Base-by-base conservation (phyloP, 1,284 basidiomycete genomes). In the Amylostereum areolatum region DNA sequence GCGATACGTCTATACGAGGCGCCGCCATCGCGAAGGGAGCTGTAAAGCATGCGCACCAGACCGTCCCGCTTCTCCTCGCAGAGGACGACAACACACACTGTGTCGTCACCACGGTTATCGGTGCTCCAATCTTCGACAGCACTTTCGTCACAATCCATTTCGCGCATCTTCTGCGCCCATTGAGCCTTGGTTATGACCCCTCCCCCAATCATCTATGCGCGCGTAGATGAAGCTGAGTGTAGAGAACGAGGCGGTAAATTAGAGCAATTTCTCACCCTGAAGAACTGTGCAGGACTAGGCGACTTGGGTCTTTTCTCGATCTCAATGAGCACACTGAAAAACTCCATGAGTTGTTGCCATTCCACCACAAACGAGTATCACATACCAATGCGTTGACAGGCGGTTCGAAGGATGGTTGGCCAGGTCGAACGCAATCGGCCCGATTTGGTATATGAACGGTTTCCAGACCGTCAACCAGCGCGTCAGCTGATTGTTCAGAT, bases 1-100 rank as follows among this genome's bases (percentile, higher is more conserved):
- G 7, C 37, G 5, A 6, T 18, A 7, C 27, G 6, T 7, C 37
- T 12, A n/a, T 39, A 39, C 7, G 12, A 39, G 37, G n/a, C 12
- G n/a, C 37, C 37, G 12, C 37, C 37, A 39, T 39, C 37, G 12
- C 37, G 37, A 12, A 39, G n/a, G 37, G 37, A 7, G 37, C n/a
- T 18, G 37, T 39, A 39, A 12, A 39, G 37, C 37, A 18, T 12
- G 7, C 37, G 37, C 7, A 39, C 37, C 7, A 39, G 12, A 5
- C 37, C 37, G 5, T n/a, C 5, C 5, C 7, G 7, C 27, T 12
- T 12, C 6, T 39, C 37, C 45, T 59, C 58, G 10, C 59, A 62
- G 25, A 57, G 25, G 41, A 68, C 39, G 24, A 66, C 49, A 43
- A 60, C 62, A 37, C 66, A 62, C 11, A 57, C 55, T 2, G 65